Evolutionary conservation across 2,329 filamentous ascomycete genomes (phyloP).

Genomic region (Aspergillus versicolor): DNA sequence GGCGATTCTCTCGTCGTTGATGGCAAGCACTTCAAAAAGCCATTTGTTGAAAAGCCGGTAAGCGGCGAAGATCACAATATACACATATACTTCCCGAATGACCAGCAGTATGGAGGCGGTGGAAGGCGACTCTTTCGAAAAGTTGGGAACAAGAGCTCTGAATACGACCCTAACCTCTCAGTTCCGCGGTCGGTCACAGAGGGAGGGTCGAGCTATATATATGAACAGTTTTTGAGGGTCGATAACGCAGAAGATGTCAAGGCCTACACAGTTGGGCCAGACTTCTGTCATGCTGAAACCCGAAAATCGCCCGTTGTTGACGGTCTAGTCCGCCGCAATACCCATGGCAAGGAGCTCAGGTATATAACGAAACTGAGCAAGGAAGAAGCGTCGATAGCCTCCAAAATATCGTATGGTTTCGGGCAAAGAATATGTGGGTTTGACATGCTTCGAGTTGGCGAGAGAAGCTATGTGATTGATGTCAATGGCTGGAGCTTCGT

Average conservation of each 20-base stretch:
- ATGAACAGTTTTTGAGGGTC: constrained; percentile 94
- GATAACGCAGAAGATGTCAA: constrained; percentile 99
- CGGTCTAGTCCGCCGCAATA: constrained; percentile 91
- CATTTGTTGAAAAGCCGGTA: constrained; percentile 98
- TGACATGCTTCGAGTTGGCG: constrained; percentile 81
- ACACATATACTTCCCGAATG: constrained; percentile 89
- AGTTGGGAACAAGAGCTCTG: constrained; percentile 98
- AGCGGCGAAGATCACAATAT: constrained; percentile 99
- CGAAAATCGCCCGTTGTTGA: constrained; percentile 97
- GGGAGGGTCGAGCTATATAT: constrained; percentile 80
- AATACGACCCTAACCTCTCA: constrained; percentile 76
- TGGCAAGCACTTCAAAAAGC: constrained; percentile 77
- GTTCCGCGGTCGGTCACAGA: constrained; percentile 81
- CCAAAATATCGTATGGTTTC: constrained; percentile 86
- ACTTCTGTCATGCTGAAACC: constrained; percentile 94
- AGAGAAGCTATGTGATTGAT: constrained; percentile 95
- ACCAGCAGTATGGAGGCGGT: constrained; percentile 73
- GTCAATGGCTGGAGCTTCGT: constrained; percentile 99
- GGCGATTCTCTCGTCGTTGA: constrained; percentile 87
- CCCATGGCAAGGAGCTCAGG: constrained; percentile 92
- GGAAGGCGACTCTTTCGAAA: constrained; percentile 92
- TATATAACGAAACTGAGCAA: constrained; percentile 84
- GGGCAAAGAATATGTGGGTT: constrained; percentile 96
- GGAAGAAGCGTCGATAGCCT: constrained; percentile 81
- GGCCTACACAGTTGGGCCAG: constrained; percentile 91